phyloP scores from a whole-genome alignment of 2,329 filamentous ascomycete species.

The Sclerotinia sclerotiorum region DNA sequence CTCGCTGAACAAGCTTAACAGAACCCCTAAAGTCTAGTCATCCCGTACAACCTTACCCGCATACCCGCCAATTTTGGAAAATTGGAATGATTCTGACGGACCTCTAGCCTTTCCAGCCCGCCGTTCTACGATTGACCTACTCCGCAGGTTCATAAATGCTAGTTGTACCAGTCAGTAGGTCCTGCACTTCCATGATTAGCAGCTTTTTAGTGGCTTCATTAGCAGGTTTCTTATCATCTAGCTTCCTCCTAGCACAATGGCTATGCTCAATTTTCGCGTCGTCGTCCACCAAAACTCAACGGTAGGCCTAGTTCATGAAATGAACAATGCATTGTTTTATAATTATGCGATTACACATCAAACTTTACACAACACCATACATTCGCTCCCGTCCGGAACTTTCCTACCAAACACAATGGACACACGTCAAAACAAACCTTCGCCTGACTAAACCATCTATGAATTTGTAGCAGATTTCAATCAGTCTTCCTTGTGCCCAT shows the following conservation, averaged over 20 bases:
- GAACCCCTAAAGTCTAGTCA: slow-evolving; percentile 4
- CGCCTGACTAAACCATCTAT: slow-evolving; percentile 10
- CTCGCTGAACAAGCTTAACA: slow-evolving; percentile 1
- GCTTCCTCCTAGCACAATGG: background rate
- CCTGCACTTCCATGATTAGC: background rate
- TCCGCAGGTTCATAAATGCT: background rate
- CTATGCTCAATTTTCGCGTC: background rate
- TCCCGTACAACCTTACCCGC: slow-evolving; percentile 13
- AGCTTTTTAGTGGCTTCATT: background rate
- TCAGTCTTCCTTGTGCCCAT: background rate
- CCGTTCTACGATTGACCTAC: background rate
- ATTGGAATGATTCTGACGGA: background rate
- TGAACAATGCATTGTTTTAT: slow-evolving; percentile 4
- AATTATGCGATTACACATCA: background rate
- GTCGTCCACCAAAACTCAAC: slow-evolving; percentile 8
- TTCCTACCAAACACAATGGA: slow-evolving; percentile 15
- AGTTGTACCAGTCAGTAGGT: background rate
- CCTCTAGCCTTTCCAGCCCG: slow-evolving; percentile 14
- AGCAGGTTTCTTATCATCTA: slow-evolving; percentile 3
- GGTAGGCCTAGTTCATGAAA: slow-evolving; percentile 18
- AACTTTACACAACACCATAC: background rate
- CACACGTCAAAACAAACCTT: slow-evolving; percentile 16
- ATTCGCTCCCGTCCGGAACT: background rate
- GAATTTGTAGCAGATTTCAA: slow-evolving; percentile 15
- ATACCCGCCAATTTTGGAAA: slow-evolving; percentile 17